Percentiles rank a stretch among this genome's conserved stretches.
These are phyloP conservation scores for Kwoniella shandongensis DNA, from an alignment of 768 basidiomycete species.

Conservation along the genomic window DNA sequence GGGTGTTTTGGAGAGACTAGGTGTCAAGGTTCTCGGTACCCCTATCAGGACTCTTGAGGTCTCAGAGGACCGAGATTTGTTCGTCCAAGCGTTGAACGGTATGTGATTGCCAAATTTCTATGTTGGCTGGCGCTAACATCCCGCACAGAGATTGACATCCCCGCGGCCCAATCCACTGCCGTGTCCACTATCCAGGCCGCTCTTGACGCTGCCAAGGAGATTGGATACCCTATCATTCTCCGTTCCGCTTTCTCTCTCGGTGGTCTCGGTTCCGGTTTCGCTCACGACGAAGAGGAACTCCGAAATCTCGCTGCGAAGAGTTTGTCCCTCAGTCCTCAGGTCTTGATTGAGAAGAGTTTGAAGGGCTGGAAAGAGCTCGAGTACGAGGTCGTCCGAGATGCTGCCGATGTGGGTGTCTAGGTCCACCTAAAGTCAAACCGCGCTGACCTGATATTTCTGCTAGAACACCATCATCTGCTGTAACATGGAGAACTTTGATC, in stretches of 20 bases:
- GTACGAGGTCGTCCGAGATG: slow-evolving; percentile 98
- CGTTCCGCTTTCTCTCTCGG: slow-evolving; percentile 93
- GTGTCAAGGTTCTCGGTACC: slow-evolving; percentile 90
- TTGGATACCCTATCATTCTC: slow-evolving; percentile 96
- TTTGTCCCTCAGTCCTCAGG: slow-evolving; percentile 86
- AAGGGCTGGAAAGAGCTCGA: slow-evolving; percentile 99
- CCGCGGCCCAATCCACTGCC: slow-evolving; percentile 90
- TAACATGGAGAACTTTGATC: slow-evolving; percentile 85
- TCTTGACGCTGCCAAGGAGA: slow-evolving; percentile 80
- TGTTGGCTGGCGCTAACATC: not conserved
- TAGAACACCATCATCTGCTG: slow-evolving; percentile 99
- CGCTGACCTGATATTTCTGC: slow-evolving; percentile 12
- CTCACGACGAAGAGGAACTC: slow-evolving; percentile 88
- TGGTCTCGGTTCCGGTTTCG: slow-evolving; percentile 97
- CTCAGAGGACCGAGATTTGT: slow-evolving; percentile 94
- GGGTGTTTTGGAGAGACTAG: slow-evolving; percentile 90
- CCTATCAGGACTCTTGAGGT: slow-evolving; percentile 92
- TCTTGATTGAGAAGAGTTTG: slow-evolving; percentile 95
- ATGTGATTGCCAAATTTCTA: slow-evolving; percentile 30
- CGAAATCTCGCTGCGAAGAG: slow-evolving; percentile 90
- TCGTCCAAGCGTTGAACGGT: slow-evolving; percentile 96
- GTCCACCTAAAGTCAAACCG: not conserved
- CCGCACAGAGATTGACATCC: slow-evolving; percentile 87
- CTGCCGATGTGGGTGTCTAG: slow-evolving; percentile 73
- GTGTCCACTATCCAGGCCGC: slow-evolving; percentile 95